Evolutionary conservation across 2,329 filamentous ascomycete species (phyloP).

Genomic region (Plenodomus biglobosus): DNA sequence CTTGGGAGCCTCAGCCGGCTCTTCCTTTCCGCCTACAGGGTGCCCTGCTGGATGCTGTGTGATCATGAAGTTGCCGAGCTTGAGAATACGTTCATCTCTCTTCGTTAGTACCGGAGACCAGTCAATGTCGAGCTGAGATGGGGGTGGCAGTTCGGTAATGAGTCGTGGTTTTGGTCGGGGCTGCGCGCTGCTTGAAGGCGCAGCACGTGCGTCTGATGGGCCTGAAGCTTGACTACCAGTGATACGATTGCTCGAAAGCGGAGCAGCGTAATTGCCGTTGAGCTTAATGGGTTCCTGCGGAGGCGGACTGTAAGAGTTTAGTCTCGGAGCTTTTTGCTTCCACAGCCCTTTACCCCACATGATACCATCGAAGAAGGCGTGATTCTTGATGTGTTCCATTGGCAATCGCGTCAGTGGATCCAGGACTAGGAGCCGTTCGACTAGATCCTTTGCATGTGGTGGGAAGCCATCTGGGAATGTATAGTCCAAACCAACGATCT

Average conservation of each 20-base stretch:
- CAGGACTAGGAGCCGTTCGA: constrained; percentile 86
- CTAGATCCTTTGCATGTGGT: constrained; percentile 78
- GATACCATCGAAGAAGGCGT: constrained; percentile 90
- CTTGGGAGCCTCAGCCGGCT: constrained; percentile 65
- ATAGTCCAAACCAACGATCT: constrained; percentile 93
- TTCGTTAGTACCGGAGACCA: constrained; percentile 95
- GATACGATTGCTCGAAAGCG: constrained; percentile 6
- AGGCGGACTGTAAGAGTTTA: constrained; percentile 81
- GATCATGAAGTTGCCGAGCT: constrained; percentile 88
- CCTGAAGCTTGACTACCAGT: constrained; percentile 27
- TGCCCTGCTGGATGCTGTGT: constrained; percentile 75
- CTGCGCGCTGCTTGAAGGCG: constrained; percentile 21
- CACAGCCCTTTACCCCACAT: constrained; percentile 81
- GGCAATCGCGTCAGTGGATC: constrained; percentile 83
- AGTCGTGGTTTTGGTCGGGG: constrained; percentile 66
- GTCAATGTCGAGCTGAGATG: constrained; percentile 94
- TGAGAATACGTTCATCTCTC: constrained; percentile 90
- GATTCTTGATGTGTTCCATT: constrained; percentile 95
- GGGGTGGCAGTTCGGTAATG: constrained; percentile 94
- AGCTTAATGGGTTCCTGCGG: constrained; percentile 65
- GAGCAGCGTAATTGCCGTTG: constrained; percentile 42
- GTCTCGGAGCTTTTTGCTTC: constrained; percentile 83
- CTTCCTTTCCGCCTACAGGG: constrained; percentile 70
- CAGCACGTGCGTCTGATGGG: constrained; percentile 30
- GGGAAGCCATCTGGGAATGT: constrained; percentile 91